Evolutionary conservation across 129 eudicot species (phyloP), one percentile per base, ranked within the genome.

Genomic region (Tagetes erecta): DNA sequence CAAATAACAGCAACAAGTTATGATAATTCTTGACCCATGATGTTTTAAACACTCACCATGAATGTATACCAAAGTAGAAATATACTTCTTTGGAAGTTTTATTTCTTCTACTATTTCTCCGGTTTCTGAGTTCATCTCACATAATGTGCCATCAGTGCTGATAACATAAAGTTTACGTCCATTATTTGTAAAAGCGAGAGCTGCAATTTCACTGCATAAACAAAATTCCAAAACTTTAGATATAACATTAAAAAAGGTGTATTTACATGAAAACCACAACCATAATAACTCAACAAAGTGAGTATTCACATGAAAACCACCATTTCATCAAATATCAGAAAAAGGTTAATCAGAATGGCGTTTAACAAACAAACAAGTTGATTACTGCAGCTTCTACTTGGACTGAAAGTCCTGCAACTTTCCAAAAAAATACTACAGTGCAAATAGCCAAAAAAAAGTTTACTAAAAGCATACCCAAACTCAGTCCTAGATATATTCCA

Each of bases 401-500:
- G 51, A 14, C 30, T 65, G 6, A 65, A 40, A 6, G 12, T n/a
- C 34, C 34, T 40, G 6, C 13, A 65, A 39, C 7, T 65, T 40
- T 7, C 12, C 10, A 58, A 57, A 2, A 59, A 57, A 45, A 13
- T 7, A 36, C n/a, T 70, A 20, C 55, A 44, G 9, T 39, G 49
- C 47, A 40, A 35, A 70, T 49, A 63, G 53, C 70, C n/a, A 13
- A 37, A 20, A 20, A 34, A 36, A 75, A 55, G 38, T 53, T 2
- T 4, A 30, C 50, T 73, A 49, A 31, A 64, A 70, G 60, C 86
- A 65, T 78, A 87, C 91, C 88, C 80, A 56, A 80, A 47, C 82
- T 81, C 88, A 70, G 55, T 39, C 63, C 76, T 86, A 67, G 80
- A 56, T 60, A 75, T 75, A 78, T 81, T 84, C 91, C 91, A 87